phyloP scores from a whole-genome alignment of 768 basidiomycete genomes.

The Sporobolomyces roseus region DNA sequence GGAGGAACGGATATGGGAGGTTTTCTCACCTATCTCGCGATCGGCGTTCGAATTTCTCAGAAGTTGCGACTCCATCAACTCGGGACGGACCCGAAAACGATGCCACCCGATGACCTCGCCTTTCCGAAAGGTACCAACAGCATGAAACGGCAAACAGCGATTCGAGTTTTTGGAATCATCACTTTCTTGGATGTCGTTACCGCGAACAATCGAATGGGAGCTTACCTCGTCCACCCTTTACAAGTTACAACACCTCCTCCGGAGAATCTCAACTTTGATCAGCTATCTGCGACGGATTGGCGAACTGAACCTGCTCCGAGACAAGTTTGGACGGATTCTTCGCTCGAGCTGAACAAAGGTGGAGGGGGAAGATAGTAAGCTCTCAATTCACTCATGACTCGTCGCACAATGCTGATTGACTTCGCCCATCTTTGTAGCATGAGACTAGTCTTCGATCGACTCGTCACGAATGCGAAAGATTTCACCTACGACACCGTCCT shows the following conservation, averaged over 20 bases:
- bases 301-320: conserved; percentile 6
- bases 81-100: conserved; percentile 27
- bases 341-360: conserved; percentile 20
- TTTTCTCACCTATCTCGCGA: conserved; percentile 13
- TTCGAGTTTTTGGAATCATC: conserved; percentile 16
- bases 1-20: conserved; percentile 1
- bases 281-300: conserved; percentile 22
- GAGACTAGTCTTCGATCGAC: conserved; percentile 28
- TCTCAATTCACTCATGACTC: background rate
- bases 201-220: conserved; percentile 9
- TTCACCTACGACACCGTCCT: conserved; percentile 26
- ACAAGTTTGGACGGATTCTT: conserved; percentile 12
- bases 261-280: conserved; percentile 19
- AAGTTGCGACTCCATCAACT: conserved; percentile 34
- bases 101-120: conserved; percentile 39
- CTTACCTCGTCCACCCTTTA: conserved; percentile 11
- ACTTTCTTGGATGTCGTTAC: conserved; percentile 18
- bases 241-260: conserved; percentile 9
- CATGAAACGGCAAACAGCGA: conserved; percentile 31
- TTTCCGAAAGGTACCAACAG: conserved; percentile 33
- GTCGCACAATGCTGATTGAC: background rate
- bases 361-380: conserved; percentile 10
- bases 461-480: conserved; percentile 18
- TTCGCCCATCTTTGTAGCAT: background rate
- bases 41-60: conserved; percentile 8